Evolutionary conservation across 495 filamentous ascomycete species (phyloP).

Genomic region (Astrothelium subdiscretum): DNA sequence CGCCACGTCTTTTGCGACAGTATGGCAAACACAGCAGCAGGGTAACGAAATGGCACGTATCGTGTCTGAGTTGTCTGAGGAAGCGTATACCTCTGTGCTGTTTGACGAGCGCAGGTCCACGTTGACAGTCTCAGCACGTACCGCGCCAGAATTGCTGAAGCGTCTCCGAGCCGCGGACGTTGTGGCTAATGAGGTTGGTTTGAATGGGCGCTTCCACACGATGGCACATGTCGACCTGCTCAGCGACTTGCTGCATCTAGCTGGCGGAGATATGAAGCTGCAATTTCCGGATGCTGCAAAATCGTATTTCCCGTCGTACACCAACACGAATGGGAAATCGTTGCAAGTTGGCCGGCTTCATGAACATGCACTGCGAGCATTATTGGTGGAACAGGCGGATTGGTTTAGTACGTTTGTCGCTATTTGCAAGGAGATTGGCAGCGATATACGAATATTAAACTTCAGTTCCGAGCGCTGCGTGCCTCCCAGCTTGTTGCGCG

Average conservation of each 20-base stretch:
- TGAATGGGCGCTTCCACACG: not conserved
- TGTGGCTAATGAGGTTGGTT: not conserved
- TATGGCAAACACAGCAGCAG: slow-evolving; percentile 14
- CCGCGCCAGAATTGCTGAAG: not conserved
- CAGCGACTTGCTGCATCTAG: not conserved
- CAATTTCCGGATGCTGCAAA: not conserved
- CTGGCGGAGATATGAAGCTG: not conserved
- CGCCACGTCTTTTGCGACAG: slow-evolving; percentile 18
- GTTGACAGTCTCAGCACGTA: not conserved
- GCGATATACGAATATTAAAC: not conserved
- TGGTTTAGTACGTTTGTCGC: not conserved
- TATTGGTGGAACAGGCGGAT: not conserved
- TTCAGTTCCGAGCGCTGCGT: not conserved
- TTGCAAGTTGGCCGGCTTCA: not conserved
- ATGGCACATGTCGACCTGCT: not conserved
- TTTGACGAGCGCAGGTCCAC: not conserved
- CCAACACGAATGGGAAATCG: not conserved
- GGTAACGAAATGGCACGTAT: not conserved
- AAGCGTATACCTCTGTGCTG: not conserved
- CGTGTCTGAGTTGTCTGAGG: not conserved
- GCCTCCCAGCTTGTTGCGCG: not conserved
- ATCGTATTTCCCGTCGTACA: not conserved
- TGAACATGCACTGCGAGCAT: not conserved
- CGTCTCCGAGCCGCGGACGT: not conserved
- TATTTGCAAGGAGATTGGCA: not conserved